Evolutionary conservation across 2,329 filamentous ascomycete genomes (phyloP).

Genomic region (Tympanopsis confertula): DNA sequence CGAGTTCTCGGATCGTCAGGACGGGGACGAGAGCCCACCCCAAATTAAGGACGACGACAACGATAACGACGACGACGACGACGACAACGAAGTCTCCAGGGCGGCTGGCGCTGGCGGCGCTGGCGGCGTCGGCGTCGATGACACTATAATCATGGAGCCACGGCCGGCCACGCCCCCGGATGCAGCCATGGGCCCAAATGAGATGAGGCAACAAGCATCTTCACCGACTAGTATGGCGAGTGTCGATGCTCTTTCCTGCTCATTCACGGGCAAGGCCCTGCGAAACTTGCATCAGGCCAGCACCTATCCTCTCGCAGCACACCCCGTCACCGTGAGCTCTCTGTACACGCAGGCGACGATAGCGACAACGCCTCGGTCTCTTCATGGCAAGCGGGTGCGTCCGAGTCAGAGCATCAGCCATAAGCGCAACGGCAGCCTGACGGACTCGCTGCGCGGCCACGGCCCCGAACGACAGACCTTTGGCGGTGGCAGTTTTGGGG

Average conservation of each 20-base stretch:
- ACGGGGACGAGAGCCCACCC: conserved; percentile 27
- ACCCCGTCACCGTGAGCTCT: conserved; percentile 41
- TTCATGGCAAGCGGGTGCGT: conserved; percentile 47
- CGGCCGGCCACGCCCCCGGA: conserved; percentile 4
- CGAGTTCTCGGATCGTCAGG: conserved; percentile 33
- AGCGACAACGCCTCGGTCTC: conserved; percentile 43
- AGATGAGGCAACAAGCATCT: conserved; percentile 20
- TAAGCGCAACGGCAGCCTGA: conserved; percentile 78
- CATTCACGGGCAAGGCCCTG: conserved; percentile 42
- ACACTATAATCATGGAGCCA: conserved; percentile 33
- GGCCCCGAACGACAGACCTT: no score
- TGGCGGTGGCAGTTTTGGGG: no score
- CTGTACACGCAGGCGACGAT: conserved; percentile 33
- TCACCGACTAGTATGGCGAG: conserved; percentile 49
- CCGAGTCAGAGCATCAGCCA: conserved; percentile 45
- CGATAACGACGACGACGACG: conserved; percentile 14
- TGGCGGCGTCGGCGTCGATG: conserved; percentile 30
- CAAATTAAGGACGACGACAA: conserved; percentile 29
- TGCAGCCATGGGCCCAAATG: conserved; percentile 5
- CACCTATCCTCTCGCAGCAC: conserved; percentile 34
- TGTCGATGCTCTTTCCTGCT: conserved; percentile 51
- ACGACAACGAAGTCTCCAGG: conserved; percentile 31
- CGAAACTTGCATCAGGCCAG: conserved; percentile 24
- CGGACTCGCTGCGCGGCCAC: conserved; percentile 69
- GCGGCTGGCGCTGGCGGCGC: conserved; percentile 32